Conservation (phyloP, 2,329 filamentous ascomycete genomes). For the Ceratocystis variospora region DNA sequence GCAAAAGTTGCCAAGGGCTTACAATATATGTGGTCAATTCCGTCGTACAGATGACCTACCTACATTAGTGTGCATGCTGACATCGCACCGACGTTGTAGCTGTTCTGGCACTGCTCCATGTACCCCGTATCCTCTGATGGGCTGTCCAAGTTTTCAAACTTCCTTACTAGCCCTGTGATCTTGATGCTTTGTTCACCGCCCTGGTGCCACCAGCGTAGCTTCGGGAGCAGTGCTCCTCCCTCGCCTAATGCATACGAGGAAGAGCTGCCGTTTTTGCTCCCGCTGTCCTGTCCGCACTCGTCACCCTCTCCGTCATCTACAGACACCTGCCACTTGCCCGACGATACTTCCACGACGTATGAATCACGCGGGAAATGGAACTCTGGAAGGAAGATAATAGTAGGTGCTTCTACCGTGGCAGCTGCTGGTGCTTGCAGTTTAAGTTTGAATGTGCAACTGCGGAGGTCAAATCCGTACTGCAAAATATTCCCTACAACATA, state of each 20-base stretch:
- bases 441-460: slow-evolving; percentile 62
- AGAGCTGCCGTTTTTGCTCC: neutral
- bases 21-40: neutral
- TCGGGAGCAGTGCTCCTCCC: slow-evolving; percentile 56
- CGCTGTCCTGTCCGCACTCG: slow-evolving; percentile 1
- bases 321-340: slow-evolving; percentile 81
- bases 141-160: slow-evolving; percentile 33
- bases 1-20: neutral
- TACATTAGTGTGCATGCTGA: slow-evolving; percentile 42
- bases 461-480: slow-evolving; percentile 69
- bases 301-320: slow-evolving; percentile 39
- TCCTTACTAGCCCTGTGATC: slow-evolving; percentile 59
- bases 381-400: slow-evolving; percentile 72
- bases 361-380: slow-evolving; percentile 76
- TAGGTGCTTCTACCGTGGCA: slow-evolving; percentile 48
- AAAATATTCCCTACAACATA: slow-evolving; percentile 57
- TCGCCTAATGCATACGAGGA: slow-evolving; percentile 25
- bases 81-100: slow-evolving; percentile 31
- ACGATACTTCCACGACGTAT: slow-evolving; percentile 59
- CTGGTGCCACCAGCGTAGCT: slow-evolving; percentile 83
- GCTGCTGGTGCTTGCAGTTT: slow-evolving; percentile 44
- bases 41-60: neutral
- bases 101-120: slow-evolving; percentile 50
- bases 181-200: slow-evolving; percentile 70
- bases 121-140: slow-evolving; percentile 61